Base-by-base conservation (phyloP, 352 stramenopile genomes). In the Globisporangium polare region DNA sequence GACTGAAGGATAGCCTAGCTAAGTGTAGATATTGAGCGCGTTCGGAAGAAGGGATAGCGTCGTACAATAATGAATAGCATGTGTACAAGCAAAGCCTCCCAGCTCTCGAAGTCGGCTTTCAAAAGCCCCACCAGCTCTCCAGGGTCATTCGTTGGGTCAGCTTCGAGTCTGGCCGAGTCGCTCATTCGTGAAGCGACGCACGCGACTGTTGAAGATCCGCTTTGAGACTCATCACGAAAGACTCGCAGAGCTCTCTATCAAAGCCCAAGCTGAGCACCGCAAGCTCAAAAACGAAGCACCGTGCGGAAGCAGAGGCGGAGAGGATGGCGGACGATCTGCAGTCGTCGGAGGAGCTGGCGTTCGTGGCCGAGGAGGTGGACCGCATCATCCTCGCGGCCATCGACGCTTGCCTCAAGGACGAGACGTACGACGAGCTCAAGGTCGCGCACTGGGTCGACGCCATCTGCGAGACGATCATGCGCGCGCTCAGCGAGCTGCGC, bases 351-450 rank as follows among this genome's bases (percentile, higher is more conserved):
- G 87, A 95, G 75, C 69, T 96, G 22, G 90, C 89, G 15, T 97
- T 97, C 58, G 89, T 97, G 31, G 86, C 91, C 0, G 91, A 97
- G 58, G 85, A 97, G 60, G 86, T 97, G 41, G 89, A 97, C 60
- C 84, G 86, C 46, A 90, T 97, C 63, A 86, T 97, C 54, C 73
- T 94, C 58, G 61, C 77, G 41, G 76, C 72, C 12, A 90, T 97
- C 58, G 87, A 97, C 43, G 67, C 67, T 52, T 90, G 89, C 69
- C 69, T 97, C 53, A 90, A 96, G 62, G 86, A 95, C 62, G 80
- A 96, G 53, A 63, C 87, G 9, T 96, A 96, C 70, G 82, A 96
- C 67, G 89, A 97, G 64, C 65, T 69, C 45, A 78, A 90, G 68
- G 89, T 97, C 13, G 73, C 84, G 5, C 77, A 94, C 33, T 97